Evolutionary conservation across 805 yeast species (phyloP).

Genomic region (Candida ascalaphidarum): DNA sequence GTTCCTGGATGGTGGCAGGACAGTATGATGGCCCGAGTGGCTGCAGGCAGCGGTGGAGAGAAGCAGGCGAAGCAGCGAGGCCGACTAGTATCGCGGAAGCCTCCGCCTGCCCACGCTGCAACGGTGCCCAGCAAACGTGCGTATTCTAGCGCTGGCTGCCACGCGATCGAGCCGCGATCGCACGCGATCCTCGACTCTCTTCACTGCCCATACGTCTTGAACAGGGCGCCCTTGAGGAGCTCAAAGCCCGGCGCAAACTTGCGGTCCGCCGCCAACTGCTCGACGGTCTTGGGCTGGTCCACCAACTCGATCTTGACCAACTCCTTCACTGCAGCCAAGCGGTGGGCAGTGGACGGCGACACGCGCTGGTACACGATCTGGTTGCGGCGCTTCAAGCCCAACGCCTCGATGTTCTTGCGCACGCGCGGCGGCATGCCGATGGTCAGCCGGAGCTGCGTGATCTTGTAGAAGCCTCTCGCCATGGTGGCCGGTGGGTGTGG

Average conservation of each 20-base stretch:
- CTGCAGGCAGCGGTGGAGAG: too few species aligned
- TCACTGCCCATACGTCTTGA: too few species aligned
- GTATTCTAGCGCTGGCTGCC: too few species aligned
- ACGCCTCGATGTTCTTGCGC: constrained; percentile 54
- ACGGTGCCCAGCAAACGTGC: too few species aligned
- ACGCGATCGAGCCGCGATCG: too few species aligned
- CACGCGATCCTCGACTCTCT: too few species aligned
- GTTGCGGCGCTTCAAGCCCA: constrained; percentile 73
- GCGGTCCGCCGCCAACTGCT: constrained; percentile 46
- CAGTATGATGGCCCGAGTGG: too few species aligned
- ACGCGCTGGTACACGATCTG: constrained; percentile 65
- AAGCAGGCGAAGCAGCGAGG: too few species aligned
- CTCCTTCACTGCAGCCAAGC: constrained; percentile 76
- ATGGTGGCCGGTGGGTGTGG: too few species aligned
- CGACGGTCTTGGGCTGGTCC: constrained; percentile 40
- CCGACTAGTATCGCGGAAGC: too few species aligned
- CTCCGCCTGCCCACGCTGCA: too few species aligned
- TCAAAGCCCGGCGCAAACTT: constrained; percentile 58
- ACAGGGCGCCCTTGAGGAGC: constrained; percentile 3
- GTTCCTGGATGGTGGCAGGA: too few species aligned
- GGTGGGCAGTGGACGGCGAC: constrained; percentile 77
- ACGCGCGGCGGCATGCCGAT: constrained; percentile 74
- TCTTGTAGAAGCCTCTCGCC: constrained; percentile 32
- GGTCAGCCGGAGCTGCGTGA: constrained; percentile 72
- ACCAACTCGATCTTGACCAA: constrained; percentile 74